Conservation (phyloP, 257 asterid genomes). For the Oldenlandia corymbosa region DNA sequence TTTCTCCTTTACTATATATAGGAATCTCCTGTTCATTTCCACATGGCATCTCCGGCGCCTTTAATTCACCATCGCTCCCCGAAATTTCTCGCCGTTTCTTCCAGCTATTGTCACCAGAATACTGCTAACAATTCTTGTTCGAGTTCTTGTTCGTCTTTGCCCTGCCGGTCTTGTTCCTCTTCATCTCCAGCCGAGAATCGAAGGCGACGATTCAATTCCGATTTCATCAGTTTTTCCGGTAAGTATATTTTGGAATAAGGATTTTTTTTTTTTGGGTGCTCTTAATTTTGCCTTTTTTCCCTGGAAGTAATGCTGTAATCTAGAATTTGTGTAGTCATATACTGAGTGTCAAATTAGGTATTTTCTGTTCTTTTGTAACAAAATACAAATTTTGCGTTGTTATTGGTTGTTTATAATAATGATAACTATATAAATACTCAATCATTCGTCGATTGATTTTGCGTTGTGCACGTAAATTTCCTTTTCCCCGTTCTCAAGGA, state of each 20-base stretch:
- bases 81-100: neutral
- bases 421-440: neutral
- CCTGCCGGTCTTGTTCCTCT: conserved; percentile 30
- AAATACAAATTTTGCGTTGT: neutral
- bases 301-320: too few relatives aligned
- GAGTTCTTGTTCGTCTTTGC: conserved; percentile 41
- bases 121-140: conserved; percentile 21
- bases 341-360: too few relatives aligned
- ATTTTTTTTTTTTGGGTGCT: neutral
- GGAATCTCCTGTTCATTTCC: neutral
- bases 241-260: conserved; percentile 10
- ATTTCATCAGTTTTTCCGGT: conserved; percentile 44
- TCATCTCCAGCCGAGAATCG: conserved; percentile 25
- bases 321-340: too few relatives aligned
- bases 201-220: conserved; percentile 21
- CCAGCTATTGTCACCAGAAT: neutral
- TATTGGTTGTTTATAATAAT: too few relatives aligned
- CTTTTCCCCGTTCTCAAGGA: neutral
- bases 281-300: too few relatives aligned
- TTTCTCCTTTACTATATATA: conserved; percentile 5
- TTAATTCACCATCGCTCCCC: conserved; percentile 28
- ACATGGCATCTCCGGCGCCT: conserved; percentile 42
- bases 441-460: neutral
- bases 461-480: neutral
- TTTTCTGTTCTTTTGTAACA: neutral